phyloP scores from a whole-genome alignment of 2,329 filamentous ascomycete genomes.

The Xylariaceae sp. region DNA sequence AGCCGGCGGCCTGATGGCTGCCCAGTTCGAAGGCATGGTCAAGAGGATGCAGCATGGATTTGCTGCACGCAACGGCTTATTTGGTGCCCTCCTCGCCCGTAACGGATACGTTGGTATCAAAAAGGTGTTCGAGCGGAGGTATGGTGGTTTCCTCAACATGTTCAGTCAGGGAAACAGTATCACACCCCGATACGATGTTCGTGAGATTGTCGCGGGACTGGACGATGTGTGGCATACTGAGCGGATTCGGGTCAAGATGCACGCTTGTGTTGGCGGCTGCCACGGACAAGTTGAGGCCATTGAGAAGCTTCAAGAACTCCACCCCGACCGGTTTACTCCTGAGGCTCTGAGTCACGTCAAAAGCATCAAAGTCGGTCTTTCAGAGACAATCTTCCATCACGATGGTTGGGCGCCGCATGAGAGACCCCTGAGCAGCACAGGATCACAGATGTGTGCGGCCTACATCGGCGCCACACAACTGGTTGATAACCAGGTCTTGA shows the following conservation, averaged over 20 bases:
- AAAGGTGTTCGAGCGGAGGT: conserved; percentile 32
- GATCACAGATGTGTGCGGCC: conserved; percentile 37
- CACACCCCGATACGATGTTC: conserved; percentile 11
- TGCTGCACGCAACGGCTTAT: conserved; percentile 39
- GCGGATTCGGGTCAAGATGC: conserved; percentile 12
- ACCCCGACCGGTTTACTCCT: conserved; percentile 5
- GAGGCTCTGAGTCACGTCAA: neutral
- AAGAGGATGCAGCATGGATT: conserved; percentile 46
- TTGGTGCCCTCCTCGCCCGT: conserved; percentile 35
- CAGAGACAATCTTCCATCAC: conserved; percentile 29
- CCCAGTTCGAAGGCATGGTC: conserved; percentile 39
- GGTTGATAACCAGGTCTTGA: conserved; percentile 33
- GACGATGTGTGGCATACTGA: conserved; percentile 22
- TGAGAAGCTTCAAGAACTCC: conserved; percentile 3
- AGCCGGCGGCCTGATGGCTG: conserved; percentile 37
- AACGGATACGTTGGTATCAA: conserved; percentile 38
- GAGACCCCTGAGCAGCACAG: conserved; percentile 32
- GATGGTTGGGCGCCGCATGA: conserved; percentile 32
- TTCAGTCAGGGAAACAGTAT: conserved; percentile 30
- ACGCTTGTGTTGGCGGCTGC: conserved; percentile 12
- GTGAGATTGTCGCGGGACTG: conserved; percentile 29
- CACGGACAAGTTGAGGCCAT: conserved; percentile 10
- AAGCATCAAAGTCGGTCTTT: conserved; percentile 7
- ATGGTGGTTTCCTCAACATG: conserved; percentile 39
- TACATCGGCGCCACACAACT: conserved; percentile 36